Percentiles rank a stretch among this genome's conserved stretches.
Conservation (phyloP, 306 rosid genomes). For the Trichosanthes cucumerina region DNA sequence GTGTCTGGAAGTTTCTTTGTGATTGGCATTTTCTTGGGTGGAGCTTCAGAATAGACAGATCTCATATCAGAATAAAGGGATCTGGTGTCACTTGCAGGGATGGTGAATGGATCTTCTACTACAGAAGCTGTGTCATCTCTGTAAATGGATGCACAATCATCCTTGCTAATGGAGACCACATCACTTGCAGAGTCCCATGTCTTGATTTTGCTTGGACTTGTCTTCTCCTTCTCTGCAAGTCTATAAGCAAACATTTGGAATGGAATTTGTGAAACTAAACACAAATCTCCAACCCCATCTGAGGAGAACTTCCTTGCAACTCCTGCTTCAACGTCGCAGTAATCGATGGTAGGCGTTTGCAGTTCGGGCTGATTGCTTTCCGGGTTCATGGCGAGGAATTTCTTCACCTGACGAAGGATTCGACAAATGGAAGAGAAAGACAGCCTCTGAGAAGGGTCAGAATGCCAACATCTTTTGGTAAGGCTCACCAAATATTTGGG, state of each 20-base stretch:
- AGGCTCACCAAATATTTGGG: slow-evolving; percentile 76
- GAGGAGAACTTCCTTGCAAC: slow-evolving; percentile 35
- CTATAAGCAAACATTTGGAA: slow-evolving; percentile 71
- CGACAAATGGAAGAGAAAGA: slow-evolving; percentile 82
- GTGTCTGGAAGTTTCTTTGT: slow-evolving; percentile 19
- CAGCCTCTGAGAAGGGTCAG: slow-evolving; percentile 63
- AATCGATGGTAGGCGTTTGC: slow-evolving; percentile 49
- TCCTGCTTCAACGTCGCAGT: slow-evolving; percentile 48
- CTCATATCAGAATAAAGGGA: slow-evolving; percentile 29
- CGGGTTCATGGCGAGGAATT: slow-evolving; percentile 56
- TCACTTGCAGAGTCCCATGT: slow-evolving; percentile 25
- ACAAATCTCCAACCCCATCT: slow-evolving; percentile 16
- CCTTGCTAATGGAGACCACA: slow-evolving; percentile 6
- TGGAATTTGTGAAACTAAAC: slow-evolving; percentile 53
- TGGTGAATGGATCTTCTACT: slow-evolving; percentile 27
- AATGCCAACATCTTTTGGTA: slow-evolving; percentile 80
- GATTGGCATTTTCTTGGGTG: slow-evolving; percentile 24
- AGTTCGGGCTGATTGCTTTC: slow-evolving; percentile 37
- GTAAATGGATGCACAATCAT: slow-evolving; percentile 15
- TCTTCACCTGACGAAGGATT: slow-evolving; percentile 60
- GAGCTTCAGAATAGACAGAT: slow-evolving; percentile 24
- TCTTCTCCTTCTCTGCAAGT: slow-evolving; percentile 58
- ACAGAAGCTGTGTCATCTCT: slow-evolving; percentile 21
- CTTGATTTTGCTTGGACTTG: slow-evolving; percentile 20
- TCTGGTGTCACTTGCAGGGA: slow-evolving; percentile 18